Evolutionary conservation across 352 stramenopile genomes (phyloP).

Genomic region (Pythium apleroticum): DNA sequence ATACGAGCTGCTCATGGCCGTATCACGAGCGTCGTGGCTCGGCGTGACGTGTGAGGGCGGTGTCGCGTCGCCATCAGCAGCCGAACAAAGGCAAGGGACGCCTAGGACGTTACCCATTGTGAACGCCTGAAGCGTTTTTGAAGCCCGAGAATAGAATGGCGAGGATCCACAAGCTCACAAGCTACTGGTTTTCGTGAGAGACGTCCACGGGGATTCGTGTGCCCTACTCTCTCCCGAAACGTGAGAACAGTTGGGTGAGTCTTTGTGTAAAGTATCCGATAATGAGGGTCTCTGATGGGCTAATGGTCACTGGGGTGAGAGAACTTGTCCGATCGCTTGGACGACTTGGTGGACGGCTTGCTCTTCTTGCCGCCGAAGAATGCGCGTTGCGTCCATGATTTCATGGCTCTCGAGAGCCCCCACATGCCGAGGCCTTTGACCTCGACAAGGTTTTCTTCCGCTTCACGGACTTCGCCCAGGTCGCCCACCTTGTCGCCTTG

Average conservation of each 20-base stretch:
- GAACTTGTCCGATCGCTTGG: constrained; percentile 14
- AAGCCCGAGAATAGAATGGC: neutral
- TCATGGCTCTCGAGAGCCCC: constrained; percentile 29
- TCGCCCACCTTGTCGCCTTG: constrained; percentile 24
- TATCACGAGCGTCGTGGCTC: neutral
- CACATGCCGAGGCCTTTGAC: constrained; percentile 57
- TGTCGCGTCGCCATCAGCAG: neutral
- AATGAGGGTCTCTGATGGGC: too few species aligned
- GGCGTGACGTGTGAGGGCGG: neutral
- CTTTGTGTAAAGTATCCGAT: neutral
- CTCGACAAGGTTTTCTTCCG: constrained; percentile 36
- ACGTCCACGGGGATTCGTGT: too few species aligned
- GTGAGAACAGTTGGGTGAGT: neutral
- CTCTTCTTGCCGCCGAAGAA: constrained; percentile 12
- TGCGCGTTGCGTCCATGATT: constrained; percentile 19
- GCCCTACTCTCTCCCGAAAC: neutral
- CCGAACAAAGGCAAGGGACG: constrained; percentile 5
- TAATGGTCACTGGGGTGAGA: constrained; percentile 12
- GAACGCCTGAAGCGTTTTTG: neutral
- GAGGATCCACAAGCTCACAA: neutral
- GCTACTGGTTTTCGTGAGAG: too few species aligned
- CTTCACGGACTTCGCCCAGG: constrained; percentile 24
- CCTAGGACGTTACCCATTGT: constrained; percentile 1
- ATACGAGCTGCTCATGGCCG: constrained; percentile 27
- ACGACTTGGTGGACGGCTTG: neutral